Evolutionary conservation across 129 eudicot genomes (phyloP).

Genomic region (Flaveria linearis): DNA sequence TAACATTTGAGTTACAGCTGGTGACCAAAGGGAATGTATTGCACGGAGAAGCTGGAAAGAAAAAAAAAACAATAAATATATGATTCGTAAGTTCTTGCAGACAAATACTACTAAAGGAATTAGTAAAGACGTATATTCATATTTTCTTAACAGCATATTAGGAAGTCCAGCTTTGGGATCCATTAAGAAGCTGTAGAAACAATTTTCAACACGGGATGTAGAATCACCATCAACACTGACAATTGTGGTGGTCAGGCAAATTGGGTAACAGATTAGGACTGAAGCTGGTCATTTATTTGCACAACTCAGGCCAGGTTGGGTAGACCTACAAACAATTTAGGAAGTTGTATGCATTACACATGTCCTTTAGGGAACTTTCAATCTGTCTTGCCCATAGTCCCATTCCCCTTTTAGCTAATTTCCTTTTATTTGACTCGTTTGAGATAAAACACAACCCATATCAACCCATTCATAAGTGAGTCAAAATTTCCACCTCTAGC

Average conservation of each 20-base stretch:
- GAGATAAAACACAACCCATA: slow-evolving; percentile 6
- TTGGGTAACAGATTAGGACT: not conserved
- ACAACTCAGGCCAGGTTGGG: not conserved
- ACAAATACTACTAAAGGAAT: slow-evolving; percentile 7
- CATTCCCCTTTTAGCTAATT: not conserved
- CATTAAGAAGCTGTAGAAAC: not conserved
- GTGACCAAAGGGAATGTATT: slow-evolving; percentile 95
- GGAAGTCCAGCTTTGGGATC: not conserved
- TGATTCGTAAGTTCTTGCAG: slow-evolving; percentile 10
- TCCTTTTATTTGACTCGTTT: not conserved
- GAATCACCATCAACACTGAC: not conserved
- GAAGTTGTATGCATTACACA: not conserved
- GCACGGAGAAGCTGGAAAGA: slow-evolving; percentile 78
- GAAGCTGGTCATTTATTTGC: not conserved
- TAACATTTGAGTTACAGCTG: slow-evolving; percentile 67
- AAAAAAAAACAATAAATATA: slow-evolving; percentile 14
- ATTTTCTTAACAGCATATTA: not conserved
- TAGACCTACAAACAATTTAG: not conserved
- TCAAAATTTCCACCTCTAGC: not conserved
- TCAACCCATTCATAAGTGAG: not conserved
- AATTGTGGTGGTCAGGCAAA: not conserved
- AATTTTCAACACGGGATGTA: not conserved
- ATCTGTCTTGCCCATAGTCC: not conserved
- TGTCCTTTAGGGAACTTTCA: not conserved
- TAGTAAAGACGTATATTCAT: not conserved